Conservation (phyloP, 2,329 filamentous ascomycete genomes). For the Aureobasidium namibiae region DNA sequence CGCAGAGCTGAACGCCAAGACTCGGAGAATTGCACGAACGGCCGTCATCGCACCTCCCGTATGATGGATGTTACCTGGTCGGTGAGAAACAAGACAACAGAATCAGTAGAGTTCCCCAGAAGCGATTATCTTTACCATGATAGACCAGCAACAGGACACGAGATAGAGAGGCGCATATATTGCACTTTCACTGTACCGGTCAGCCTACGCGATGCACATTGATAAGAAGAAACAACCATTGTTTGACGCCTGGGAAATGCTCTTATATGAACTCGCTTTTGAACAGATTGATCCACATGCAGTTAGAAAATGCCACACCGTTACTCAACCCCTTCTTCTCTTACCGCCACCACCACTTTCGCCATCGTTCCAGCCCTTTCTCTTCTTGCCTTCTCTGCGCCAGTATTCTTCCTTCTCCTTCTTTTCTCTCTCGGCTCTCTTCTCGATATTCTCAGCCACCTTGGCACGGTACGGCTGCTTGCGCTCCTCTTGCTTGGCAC, state of each 20-base stretch:
- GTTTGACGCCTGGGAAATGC: constrained; percentile 4
- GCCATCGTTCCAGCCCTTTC: constrained; percentile 48
- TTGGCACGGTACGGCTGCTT: constrained; percentile 73
- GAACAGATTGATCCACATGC: background rate
- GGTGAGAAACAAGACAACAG: too few species aligned
- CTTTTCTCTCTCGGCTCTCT: constrained; percentile 79
- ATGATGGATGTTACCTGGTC: too few species aligned
- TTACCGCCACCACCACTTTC: constrained; percentile 33
- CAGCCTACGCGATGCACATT: background rate
- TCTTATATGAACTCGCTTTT: constrained; percentile 2
- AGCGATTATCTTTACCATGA: too few species aligned
- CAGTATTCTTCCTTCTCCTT: constrained; percentile 88
- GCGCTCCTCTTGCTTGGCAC: constrained; percentile 81
- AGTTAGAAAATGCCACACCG: background rate
- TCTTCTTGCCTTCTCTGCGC: constrained; percentile 79
- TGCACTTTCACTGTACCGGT: background rate
- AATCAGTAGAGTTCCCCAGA: too few species aligned
- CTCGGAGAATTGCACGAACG: too few species aligned
- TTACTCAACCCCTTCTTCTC: constrained; percentile 19
- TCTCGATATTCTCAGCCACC: constrained; percentile 73
- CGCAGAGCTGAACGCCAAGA: too few species aligned
- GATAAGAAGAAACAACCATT: background rate
- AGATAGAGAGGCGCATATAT: background rate
- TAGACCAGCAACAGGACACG: too few species aligned
- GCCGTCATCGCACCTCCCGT: too few species aligned